Percentiles rank a stretch among this genome's conserved stretches.
Evolutionary conservation across 2,329 filamentous ascomycete species (phyloP).

Genomic region (Aspergillus phoenicis): DNA sequence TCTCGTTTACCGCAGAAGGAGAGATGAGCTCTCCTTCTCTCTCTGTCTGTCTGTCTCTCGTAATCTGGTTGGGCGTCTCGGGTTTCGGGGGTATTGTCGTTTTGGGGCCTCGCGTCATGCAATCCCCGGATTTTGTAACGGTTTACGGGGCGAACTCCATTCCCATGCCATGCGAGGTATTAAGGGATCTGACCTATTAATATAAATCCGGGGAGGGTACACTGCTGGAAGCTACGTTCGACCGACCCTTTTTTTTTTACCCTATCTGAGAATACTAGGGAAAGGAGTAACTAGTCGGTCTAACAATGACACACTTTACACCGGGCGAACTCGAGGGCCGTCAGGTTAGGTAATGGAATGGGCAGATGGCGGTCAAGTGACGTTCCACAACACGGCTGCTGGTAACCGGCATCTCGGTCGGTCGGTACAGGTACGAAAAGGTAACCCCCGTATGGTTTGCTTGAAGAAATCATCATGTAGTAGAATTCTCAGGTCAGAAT

Average conservation of each 20-base stretch:
- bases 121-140: conserved; percentile 12
- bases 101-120: conserved; percentile 11
- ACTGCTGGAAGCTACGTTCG: too few species aligned
- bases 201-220: neutral
- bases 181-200: neutral
- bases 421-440: conserved; percentile 10
- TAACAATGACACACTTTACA: neutral
- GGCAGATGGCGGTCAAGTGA: conserved; percentile 20
- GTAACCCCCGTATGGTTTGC: too few species aligned
- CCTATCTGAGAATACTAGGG: too few species aligned
- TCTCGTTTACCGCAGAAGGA: neutral
- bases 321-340: conserved; percentile 5
- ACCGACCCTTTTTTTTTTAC: neutral
- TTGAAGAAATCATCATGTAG: too few species aligned
- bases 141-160: conserved; percentile 6
- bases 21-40: neutral
- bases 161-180: neutral
- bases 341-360: conserved; percentile 24
- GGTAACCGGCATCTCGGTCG: conserved; percentile 24
- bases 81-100: conserved; percentile 9
- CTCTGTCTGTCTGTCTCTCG: neutral
- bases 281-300: too few species aligned
- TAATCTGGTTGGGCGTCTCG: neutral
- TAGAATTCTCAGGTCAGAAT: too few species aligned
- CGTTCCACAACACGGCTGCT: conserved; percentile 26